Conservation (phyloP, 2,329 filamentous ascomycete genomes). For the Ophiostoma sp. region DNA sequence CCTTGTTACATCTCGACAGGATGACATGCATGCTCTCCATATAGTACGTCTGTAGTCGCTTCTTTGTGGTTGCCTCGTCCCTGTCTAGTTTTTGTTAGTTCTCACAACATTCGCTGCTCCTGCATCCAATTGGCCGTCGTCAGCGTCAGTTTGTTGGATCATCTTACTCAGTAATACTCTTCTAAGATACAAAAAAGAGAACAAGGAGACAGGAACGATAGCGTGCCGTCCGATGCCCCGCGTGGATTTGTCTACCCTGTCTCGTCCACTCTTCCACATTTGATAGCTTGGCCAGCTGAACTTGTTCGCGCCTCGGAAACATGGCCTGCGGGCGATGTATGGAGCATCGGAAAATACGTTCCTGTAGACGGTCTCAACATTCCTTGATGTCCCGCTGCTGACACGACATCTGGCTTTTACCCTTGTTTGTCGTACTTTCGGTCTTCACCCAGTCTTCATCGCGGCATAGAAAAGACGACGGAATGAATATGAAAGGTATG, state of each 20-base stretch:
- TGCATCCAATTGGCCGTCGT: background rate
- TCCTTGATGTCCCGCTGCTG: background rate
- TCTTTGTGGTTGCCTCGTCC: background rate
- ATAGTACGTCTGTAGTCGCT: background rate
- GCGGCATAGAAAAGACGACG: background rate
- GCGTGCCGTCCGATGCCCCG: constrained; percentile 7
- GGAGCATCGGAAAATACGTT: background rate
- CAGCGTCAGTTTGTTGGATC: background rate
- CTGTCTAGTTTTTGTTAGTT: background rate
- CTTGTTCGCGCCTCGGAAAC: constrained; percentile 8
- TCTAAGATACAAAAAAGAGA: background rate
- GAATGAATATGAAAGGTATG: background rate
- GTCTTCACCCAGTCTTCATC: background rate
- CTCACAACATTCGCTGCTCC: background rate
- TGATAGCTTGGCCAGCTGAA: constrained; percentile 4
- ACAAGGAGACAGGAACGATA: background rate
- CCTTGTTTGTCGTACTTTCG: background rate
- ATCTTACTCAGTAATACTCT: background rate
- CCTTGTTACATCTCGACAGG: background rate
- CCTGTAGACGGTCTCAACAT: background rate
- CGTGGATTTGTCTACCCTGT: background rate
- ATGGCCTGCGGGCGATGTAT: background rate
- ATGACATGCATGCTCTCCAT: constrained; percentile 1
- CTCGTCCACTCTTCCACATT: background rate
- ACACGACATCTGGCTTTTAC: background rate